Evolutionary conservation across 768 basidiomycete species (phyloP).

Genomic region (Ramaria sp.): DNA sequence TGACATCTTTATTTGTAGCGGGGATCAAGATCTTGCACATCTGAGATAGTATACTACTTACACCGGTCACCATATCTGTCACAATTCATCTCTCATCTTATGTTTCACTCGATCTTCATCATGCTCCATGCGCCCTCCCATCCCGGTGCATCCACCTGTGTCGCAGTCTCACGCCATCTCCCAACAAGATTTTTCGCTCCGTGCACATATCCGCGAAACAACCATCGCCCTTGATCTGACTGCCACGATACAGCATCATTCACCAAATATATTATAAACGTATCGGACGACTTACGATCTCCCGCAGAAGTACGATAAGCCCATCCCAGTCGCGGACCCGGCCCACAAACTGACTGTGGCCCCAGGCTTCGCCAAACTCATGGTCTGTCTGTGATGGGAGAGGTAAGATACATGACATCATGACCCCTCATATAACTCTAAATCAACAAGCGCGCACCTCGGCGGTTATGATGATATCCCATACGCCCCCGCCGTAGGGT

Average conservation of each 20-base stretch:
- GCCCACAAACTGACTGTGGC: slow-evolving; percentile 34
- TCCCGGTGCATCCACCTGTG: slow-evolving; percentile 34
- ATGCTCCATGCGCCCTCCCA: slow-evolving; percentile 46
- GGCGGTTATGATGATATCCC: slow-evolving; percentile 53
- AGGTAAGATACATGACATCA: background rate
- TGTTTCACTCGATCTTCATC: background rate
- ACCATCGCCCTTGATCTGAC: slow-evolving; percentile 35
- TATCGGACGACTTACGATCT: slow-evolving; percentile 19
- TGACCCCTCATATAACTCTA: background rate
- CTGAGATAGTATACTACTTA: no score
- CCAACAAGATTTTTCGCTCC: slow-evolving; percentile 59
- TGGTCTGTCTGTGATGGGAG: slow-evolving; percentile 34
- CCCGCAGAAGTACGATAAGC: slow-evolving; percentile 34
- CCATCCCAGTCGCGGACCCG: slow-evolving; percentile 44
- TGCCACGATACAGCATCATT: slow-evolving; percentile 17
- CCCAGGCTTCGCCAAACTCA: slow-evolving; percentile 37
- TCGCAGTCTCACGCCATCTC: slow-evolving; percentile 48
- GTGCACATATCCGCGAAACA: slow-evolving; percentile 66
- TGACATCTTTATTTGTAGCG: no score
- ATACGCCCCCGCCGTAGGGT: slow-evolving; percentile 38
- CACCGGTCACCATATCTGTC: no score
- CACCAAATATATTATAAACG: slow-evolving; percentile 11
- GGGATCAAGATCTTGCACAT: no score
- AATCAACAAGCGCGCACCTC: slow-evolving; percentile 27
- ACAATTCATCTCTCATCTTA: no score